A percentile compares a stretch with the other conserved stretches of the same genome.
phyloP scores from a whole-genome alignment of 495 filamentous ascomycete species.

The Neurospora sp. region DNA sequence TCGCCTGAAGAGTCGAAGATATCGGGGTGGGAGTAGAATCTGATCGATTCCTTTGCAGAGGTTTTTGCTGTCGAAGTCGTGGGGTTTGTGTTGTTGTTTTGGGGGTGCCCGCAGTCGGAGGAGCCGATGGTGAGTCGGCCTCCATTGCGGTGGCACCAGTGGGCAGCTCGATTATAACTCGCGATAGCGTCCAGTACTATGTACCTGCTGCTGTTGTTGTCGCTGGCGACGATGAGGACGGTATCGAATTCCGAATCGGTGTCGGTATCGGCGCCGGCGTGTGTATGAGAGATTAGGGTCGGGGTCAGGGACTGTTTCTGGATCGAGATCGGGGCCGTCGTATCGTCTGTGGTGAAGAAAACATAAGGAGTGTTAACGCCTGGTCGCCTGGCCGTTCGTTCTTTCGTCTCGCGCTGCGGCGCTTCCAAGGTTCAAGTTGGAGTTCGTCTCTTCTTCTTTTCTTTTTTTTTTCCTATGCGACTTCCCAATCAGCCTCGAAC shows the following conservation, averaged over 20 bases:
- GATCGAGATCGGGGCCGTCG: not conserved
- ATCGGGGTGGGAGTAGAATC: not conserved
- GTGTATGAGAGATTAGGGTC: not conserved
- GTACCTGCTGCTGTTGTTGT: not conserved
- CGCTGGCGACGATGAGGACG: not conserved
- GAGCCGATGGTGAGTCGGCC: slow-evolving; percentile 12
- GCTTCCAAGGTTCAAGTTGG: not conserved
- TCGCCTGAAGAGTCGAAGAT: not conserved
- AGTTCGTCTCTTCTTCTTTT: not conserved
- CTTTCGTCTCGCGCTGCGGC: not conserved
- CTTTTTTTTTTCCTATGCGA: not conserved
- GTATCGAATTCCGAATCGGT: not conserved
- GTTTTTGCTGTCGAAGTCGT: slow-evolving; percentile 14
- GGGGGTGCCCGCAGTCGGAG: slow-evolving; percentile 2
- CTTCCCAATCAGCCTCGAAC: not conserved
- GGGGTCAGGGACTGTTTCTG: not conserved
- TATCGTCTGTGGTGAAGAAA: not conserved
- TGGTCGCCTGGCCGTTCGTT: not conserved
- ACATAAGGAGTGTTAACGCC: not conserved
- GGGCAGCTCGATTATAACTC: not conserved
- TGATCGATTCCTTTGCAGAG: slow-evolving; percentile 7
- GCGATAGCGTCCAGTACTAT: not conserved
- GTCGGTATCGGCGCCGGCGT: not conserved
- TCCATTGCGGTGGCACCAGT: slow-evolving; percentile 16
- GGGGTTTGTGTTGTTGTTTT: slow-evolving; percentile 1